Percentiles rank a stretch among this genome's conserved stretches.
Evolutionary conservation across 2,329 filamentous ascomycete species (phyloP).

Genomic region (Scopulariopsis brevicaulis): DNA sequence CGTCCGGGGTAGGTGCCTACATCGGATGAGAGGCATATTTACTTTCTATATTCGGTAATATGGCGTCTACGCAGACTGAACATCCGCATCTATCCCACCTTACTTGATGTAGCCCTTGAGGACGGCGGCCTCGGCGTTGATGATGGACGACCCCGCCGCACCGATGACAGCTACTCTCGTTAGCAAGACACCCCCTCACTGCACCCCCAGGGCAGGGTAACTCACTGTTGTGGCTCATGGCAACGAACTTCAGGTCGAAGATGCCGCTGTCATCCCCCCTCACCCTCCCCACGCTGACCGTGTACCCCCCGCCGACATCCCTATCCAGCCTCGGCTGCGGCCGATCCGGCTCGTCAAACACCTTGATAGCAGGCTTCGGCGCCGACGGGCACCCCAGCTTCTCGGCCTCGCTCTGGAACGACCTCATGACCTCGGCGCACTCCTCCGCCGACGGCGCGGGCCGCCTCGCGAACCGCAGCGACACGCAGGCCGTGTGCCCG

Average conservation of each 20-base stretch:
- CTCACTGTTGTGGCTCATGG: slow-evolving; percentile 69
- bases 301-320: slow-evolving; percentile 75
- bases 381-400: slow-evolving; percentile 79
- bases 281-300: slow-evolving; percentile 80
- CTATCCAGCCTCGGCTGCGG: slow-evolving; percentile 88
- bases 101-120: slow-evolving; percentile 59
- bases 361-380: slow-evolving; percentile 67
- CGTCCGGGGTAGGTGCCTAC: not conserved
- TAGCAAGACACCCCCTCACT: slow-evolving; percentile 23
- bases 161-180: slow-evolving; percentile 67
- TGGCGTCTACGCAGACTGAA: not conserved
- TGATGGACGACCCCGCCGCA: slow-evolving; percentile 87
- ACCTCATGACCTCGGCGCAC: slow-evolving; percentile 67
- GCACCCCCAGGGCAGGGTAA: slow-evolving; percentile 7
- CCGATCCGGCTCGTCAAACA: slow-evolving; percentile 81
- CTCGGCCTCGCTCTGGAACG: slow-evolving; percentile 75
- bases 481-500: slow-evolving; percentile 92
- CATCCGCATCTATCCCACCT: not conserved
- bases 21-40: not conserved
- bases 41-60: not conserved
- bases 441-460: slow-evolving; percentile 64
- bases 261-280: slow-evolving; percentile 78
- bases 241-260: slow-evolving; percentile 92
- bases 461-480: slow-evolving; percentile 66
- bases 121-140: slow-evolving; percentile 87